These are phyloP conservation scores for Colletotrichum lupini DNA, from an alignment of 2,329 filamentous ascomycete genomes.

Conservation along the genomic window DNA sequence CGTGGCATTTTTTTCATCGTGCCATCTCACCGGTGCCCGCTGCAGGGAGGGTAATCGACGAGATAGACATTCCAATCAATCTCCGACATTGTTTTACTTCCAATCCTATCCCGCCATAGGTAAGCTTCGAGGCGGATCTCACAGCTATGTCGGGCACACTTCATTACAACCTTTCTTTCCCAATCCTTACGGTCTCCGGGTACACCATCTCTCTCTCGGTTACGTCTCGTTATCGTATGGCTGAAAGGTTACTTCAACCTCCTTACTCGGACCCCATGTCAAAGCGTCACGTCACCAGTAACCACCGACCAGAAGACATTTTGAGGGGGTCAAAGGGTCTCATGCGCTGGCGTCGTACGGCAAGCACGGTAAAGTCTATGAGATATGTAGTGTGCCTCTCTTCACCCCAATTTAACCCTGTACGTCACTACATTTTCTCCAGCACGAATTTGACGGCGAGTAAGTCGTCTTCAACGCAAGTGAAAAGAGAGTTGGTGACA, in stretches of 20 bases:
- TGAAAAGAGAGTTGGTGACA: neutral
- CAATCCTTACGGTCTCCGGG: neutral
- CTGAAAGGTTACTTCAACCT: neutral
- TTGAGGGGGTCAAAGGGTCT: neutral
- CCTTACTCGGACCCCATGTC: neutral
- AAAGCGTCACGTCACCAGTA: neutral
- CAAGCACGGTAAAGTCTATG: neutral
- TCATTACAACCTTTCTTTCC: neutral
- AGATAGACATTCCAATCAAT: neutral
- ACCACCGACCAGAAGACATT: neutral
- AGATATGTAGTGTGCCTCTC: constrained; percentile 7
- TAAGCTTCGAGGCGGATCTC: neutral
- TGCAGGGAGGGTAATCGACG: neutral
- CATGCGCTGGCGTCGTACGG: constrained; percentile 12
- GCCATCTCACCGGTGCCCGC: neutral
- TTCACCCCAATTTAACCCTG: neutral
- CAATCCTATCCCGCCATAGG: too few species aligned
- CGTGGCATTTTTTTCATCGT: neutral
- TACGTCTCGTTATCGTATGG: neutral
- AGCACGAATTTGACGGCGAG: neutral
- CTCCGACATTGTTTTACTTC: neutral
- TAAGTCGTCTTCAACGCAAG: neutral
- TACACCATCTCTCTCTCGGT: neutral
- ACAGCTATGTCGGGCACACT: neutral
- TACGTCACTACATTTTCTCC: neutral